Evolutionary conservation across 139 green algal genomes (phyloP), one percentile per base, ranked within the genome.

Genomic region (Tetradesmus obliquus): DNA sequence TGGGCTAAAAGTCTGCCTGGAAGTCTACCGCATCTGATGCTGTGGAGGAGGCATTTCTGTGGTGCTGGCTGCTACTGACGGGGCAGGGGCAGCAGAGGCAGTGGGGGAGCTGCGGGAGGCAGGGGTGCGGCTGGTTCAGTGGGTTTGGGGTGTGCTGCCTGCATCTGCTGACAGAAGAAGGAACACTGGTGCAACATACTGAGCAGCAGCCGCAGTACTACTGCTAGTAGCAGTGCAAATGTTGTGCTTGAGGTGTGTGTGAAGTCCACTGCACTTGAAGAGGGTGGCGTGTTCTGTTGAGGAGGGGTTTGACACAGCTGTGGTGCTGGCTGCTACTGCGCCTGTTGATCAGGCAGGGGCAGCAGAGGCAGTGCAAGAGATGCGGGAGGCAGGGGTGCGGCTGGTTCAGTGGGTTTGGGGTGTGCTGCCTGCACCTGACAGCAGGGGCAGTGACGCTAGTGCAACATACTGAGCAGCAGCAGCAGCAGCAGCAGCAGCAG

Each of bases 291-390:
- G n/a, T 82, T 60, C 84, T 81, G 62, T 80, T 0, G 10, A 89
- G 24, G 10, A 57, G 71, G 84, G 84, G 1, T 89, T 89, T 81
- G 32, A 81, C 8, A 81, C 62, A 4, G 20, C 3, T 7, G 84
- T 89, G 7, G 84, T 89, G 32, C 62, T 89, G 60, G 62, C 79
- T 58, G 84, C 84, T n/a, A 89, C 84, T 60, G 60, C 62, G 32
- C 62, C 84, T 53, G 84, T 89, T 60, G 79, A 51, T 60, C 4
- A 24, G 19, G 62, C 13, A 13, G 60, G 60, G 9, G 55, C 13
- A 53, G 60, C 13, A 60, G 62, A 80, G 55, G 84, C 84, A 22
- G 32, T 81, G 24, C 60, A 45, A 3, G 15, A 54, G 32, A 13
- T 89, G 84, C 24, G n/a, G 12, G 15, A 89, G 7, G 84, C 84